Base-by-base conservation (phyloP, 2,329 filamentous ascomycete genomes). In the Elsinoe perseae region DNA sequence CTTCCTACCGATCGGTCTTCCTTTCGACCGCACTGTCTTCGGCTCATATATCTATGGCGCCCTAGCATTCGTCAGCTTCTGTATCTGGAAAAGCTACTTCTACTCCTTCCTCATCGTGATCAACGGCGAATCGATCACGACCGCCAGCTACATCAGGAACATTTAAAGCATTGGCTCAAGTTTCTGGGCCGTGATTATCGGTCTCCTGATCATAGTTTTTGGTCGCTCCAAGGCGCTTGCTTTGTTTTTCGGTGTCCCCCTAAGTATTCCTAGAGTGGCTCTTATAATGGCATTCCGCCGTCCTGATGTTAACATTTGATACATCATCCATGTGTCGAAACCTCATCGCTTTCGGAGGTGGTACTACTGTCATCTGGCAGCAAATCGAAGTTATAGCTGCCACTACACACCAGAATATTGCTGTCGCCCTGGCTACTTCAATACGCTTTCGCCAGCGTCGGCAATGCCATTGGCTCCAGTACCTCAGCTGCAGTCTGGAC, bases 321-420 rank as follows among this genome's bases (percentile, higher is more conserved):
- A 76, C 66, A 64, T 81, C 7, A 67, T 81, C n/a, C 57, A 76
- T 80, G 73, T 78, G 75, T 58, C 78, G 81, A 62, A 75, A 81
- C 56, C 74, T 82, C 61, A 77, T 80, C 55, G 78, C 79, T 16
- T 71, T 80, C 58, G 73, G 73, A 10, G 79, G 78, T 10, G 76
- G 76, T 54, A 78, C 77, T 21, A 70, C 81, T 9, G 75, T 81
- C 25, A 74, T 81, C 59, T 73, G 75, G 56, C 71, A 79, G 60
- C 77, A 84, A 58, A 77, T 85, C 61, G 79, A 80, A 4, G 76
- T 83, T 38, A 78, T 84, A 67, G 73, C 66, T 7, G 64, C 65
- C 1, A 61, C 61, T 2, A 64, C 64, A n/a, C 62, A 60, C 32
- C 62, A 63, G 54, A 64, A 69, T 50, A 63, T 70, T 16, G 69